A percentile compares a stretch with the other conserved stretches of the same genome.
These are phyloP conservation scores for Persicaria tinctoria DNA, from an alignment of 148 eudicot genomes.

Conservation along the genomic window DNA sequence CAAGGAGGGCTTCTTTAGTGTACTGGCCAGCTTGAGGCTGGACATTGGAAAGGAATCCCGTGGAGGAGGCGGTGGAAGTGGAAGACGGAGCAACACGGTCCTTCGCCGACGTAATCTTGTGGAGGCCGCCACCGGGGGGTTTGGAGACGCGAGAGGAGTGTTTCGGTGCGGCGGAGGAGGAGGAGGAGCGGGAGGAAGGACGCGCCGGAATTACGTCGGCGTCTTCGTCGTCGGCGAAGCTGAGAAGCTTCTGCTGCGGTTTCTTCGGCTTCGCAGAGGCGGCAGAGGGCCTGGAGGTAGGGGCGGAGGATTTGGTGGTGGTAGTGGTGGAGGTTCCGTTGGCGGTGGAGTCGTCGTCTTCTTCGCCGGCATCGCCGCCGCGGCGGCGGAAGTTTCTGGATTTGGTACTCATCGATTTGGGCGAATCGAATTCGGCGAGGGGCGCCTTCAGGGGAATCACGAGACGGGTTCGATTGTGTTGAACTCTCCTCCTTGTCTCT, in stretches of 20 bases:
- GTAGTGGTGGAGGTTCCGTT: slow-evolving; percentile 16
- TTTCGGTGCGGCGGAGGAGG: slow-evolving; percentile 10
- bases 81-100: slow-evolving; percentile 35
- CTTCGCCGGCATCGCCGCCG: slow-evolving; percentile 35
- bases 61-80: slow-evolving; percentile 16
- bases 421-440: neutral
- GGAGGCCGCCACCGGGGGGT: slow-evolving; percentile 43
- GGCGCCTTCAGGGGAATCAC: neutral
- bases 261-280: slow-evolving; percentile 34
- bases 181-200: slow-evolving; percentile 24
- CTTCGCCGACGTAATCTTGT: slow-evolving; percentile 42
- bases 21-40: slow-evolving; percentile 77
- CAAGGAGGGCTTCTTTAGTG: slow-evolving; percentile 74
- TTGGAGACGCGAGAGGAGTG: slow-evolving; percentile 27
- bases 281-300: slow-evolving; percentile 23
- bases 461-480: no score
- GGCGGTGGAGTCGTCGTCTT: slow-evolving; percentile 28
- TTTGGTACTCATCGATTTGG: slow-evolving; percentile 33
- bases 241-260: slow-evolving; percentile 50
- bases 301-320: slow-evolving; percentile 13
- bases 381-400: slow-evolving; percentile 82
- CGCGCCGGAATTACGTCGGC: slow-evolving; percentile 38
- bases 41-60: slow-evolving; percentile 45
- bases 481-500: no score
- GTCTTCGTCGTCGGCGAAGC: slow-evolving; percentile 83